phyloP scores from a whole-genome alignment of 495 filamentous ascomycete species.

The Hypoxylon rickii region DNA sequence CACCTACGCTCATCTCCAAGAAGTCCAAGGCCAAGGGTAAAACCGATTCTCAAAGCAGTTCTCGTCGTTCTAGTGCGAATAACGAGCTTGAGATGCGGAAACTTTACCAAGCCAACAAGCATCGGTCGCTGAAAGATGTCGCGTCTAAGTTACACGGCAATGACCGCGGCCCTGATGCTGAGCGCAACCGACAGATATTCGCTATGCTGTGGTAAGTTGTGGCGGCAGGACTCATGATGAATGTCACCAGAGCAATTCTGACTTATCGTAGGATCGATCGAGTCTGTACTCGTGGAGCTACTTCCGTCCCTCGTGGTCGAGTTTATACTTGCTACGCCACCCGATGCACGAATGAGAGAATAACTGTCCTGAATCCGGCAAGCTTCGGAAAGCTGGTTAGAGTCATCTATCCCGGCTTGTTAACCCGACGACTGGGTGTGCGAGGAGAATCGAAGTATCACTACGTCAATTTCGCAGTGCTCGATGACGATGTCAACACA shows the following conservation, averaged over 20 bases:
- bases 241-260: constrained; percentile 1
- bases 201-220: constrained; percentile 89
- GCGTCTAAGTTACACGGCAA: constrained; percentile 72
- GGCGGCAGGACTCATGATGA: neutral
- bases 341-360: constrained; percentile 86
- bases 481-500: constrained; percentile 62
- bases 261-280: constrained; percentile 70
- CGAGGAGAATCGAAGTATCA: constrained; percentile 98
- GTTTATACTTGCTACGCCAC: constrained; percentile 94
- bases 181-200: constrained; percentile 94
- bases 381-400: constrained; percentile 97
- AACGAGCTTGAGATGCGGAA: constrained; percentile 93
- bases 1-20: too few relatives aligned
- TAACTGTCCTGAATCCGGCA: constrained; percentile 91
- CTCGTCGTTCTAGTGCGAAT: constrained; percentile 70
- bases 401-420: constrained; percentile 92
- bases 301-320: constrained; percentile 85
- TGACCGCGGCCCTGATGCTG: constrained; percentile 73
- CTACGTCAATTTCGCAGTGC: constrained; percentile 84
- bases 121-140: constrained; percentile 77
- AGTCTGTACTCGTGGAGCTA: constrained; percentile 77
- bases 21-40: too few relatives aligned
- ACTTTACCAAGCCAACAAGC: constrained; percentile 74
- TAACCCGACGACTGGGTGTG: constrained; percentile 88
- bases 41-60: constrained; percentile 63